These are phyloP conservation scores for Clitopilus hobsonii DNA, from an alignment of 768 basidiomycete species.

Conservation along the genomic window DNA sequence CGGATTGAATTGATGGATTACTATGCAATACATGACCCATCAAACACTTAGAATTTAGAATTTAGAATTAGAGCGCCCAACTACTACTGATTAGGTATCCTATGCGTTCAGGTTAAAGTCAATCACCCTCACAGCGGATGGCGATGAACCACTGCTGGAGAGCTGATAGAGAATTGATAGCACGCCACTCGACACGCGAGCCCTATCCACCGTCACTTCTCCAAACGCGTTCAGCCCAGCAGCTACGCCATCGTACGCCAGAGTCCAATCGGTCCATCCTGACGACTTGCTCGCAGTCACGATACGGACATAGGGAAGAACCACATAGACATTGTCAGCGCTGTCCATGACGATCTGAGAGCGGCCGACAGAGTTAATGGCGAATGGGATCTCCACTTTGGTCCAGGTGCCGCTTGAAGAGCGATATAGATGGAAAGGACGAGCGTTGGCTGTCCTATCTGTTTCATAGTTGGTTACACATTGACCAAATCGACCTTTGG, in stretches of 20 bases:
- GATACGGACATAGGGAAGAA: constrained; percentile 37
- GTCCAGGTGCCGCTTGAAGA: constrained; percentile 35
- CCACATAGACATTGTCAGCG: constrained; percentile 38
- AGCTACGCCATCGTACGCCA: constrained; percentile 36
- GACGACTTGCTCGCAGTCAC: constrained; percentile 39
- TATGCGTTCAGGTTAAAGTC: constrained; percentile 35
- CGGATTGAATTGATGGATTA: constrained; percentile 2
- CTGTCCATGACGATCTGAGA: constrained; percentile 41
- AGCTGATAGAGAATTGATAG: constrained; percentile 40
- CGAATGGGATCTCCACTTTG: constrained; percentile 43
- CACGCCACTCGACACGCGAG: constrained; percentile 30
- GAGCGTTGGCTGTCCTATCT: constrained; percentile 29
- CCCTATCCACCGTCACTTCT: constrained; percentile 41
- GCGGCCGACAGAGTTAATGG: constrained; percentile 36
- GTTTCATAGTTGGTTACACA: constrained; percentile 38
- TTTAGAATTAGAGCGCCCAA: too few relatives aligned
- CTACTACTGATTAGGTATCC: too few relatives aligned
- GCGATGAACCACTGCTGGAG: constrained; percentile 34
- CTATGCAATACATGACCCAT: not conserved
- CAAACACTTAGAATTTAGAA: too few relatives aligned
- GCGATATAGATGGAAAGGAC: constrained; percentile 40
- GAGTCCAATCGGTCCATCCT: constrained; percentile 43
- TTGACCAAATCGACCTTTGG: constrained; percentile 39
- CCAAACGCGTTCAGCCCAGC: constrained; percentile 37
- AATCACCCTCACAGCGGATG: constrained; percentile 34